A percentile compares a stretch with the other conserved stretches of the same genome.
These are phyloP conservation scores for Neonectria ditissima DNA, from an alignment of 2,329 filamentous ascomycete species.

Conservation along the genomic window DNA sequence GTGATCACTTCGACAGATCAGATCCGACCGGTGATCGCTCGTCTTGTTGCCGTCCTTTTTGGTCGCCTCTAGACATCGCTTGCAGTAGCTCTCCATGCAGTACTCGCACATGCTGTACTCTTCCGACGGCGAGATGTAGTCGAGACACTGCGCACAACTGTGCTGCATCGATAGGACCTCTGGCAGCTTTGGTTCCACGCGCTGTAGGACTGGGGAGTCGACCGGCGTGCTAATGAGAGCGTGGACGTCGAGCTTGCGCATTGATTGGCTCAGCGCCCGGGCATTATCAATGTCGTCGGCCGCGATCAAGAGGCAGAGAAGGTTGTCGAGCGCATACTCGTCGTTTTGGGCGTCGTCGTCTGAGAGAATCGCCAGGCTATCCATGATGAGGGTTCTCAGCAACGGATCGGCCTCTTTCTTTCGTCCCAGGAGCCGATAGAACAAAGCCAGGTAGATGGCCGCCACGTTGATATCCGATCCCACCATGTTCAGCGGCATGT, in stretches of 20 bases:
- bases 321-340: constrained; percentile 56
- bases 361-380: constrained; percentile 53
- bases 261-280: constrained; percentile 53
- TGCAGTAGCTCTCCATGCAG: constrained; percentile 55
- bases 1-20: constrained; percentile 53
- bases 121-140: constrained; percentile 47
- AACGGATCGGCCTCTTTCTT: constrained; percentile 44
- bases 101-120: constrained; percentile 52
- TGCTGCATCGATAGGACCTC: constrained; percentile 50
- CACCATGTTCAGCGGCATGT: constrained; percentile 55
- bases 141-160: constrained; percentile 54
- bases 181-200: constrained; percentile 52
- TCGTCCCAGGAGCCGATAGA: constrained; percentile 50
- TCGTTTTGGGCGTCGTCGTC: constrained; percentile 58
- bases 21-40: constrained; percentile 43
- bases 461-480: constrained; percentile 58
- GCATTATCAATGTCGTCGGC: constrained; percentile 53
- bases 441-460: constrained; percentile 54
- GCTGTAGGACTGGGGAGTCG: constrained; percentile 46
- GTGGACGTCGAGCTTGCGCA: constrained; percentile 50
- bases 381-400: constrained; percentile 50
- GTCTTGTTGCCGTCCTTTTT: constrained; percentile 47
- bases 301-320: constrained; percentile 54
- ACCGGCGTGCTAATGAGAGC: constrained; percentile 44
- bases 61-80: constrained; percentile 50